Evolutionary conservation across 176 grass and related monocot genomes (phyloP).

Genomic region (Avena sativa): DNA sequence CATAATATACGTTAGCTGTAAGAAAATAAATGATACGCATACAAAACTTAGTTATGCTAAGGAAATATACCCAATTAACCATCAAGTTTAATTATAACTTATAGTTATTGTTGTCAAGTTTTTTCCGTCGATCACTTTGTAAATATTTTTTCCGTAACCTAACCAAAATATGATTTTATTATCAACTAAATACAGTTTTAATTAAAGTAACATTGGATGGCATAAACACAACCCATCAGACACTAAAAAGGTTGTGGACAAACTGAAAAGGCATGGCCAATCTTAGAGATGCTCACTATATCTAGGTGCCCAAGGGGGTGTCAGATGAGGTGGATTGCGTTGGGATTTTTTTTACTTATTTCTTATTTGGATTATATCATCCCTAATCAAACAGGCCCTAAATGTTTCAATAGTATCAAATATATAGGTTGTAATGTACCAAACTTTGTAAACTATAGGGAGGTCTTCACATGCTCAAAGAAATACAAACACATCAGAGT

Average conservation of each 20-base stretch:
- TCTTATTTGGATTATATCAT: not conserved
- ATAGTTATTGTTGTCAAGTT: not conserved
- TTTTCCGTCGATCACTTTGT: slow-evolving; percentile 1
- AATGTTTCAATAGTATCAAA: not conserved
- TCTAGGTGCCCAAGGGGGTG: not conserved
- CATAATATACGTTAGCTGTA: not conserved
- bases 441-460: not conserved
- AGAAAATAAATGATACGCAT: not conserved
- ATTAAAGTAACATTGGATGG: slow-evolving; percentile 4
- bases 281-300: slow-evolving; percentile 12
- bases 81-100: slow-evolving; percentile 14
- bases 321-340: not conserved
- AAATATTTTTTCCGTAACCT: not conserved
- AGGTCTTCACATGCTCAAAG: not conserved
- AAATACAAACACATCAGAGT: not conserved
- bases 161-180: slow-evolving; percentile 4
- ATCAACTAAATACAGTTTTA: not conserved
- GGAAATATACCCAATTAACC: slow-evolving; percentile 20
- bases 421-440: not conserved
- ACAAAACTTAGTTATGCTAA: not conserved
- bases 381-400: not conserved
- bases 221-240: not conserved
- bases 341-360: not conserved
- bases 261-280: not conserved
- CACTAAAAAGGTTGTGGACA: not conserved